Conservation (phyloP, 495 filamentous ascomycete species). For the Glutinoglossum americanum region DNA sequence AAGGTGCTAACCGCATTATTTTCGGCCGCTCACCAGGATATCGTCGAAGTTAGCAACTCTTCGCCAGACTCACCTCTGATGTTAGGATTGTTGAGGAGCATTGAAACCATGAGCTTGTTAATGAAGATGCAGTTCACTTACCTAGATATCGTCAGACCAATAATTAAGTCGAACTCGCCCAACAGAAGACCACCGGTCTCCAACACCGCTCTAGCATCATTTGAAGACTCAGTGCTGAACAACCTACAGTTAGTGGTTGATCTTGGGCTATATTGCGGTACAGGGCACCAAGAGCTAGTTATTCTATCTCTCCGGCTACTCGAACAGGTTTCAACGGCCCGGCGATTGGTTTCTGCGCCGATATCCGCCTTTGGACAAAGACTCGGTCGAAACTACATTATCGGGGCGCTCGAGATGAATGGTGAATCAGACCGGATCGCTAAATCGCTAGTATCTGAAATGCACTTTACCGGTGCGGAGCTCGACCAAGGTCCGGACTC, state of each 20-base stretch:
- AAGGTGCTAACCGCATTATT: constrained; percentile 65
- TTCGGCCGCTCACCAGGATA: constrained; percentile 48
- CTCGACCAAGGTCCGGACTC: constrained; percentile 37
- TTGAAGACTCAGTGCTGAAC: constrained; percentile 79
- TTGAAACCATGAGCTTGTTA: constrained; percentile 62
- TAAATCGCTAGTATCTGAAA: constrained; percentile 39
- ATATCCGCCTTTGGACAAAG: constrained; percentile 11
- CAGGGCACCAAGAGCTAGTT: constrained; percentile 53
- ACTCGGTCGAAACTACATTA: constrained; percentile 50
- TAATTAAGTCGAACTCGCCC: constrained; percentile 36
- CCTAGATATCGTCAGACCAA: constrained; percentile 59
- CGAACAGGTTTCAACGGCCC: constrained; percentile 64
- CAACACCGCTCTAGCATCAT: constrained; percentile 54
- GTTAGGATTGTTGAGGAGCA: constrained; percentile 43
- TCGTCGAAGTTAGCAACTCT: constrained; percentile 40
- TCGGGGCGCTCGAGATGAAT: constrained; percentile 52
- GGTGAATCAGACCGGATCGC: constrained; percentile 48
- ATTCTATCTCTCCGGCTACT: constrained; percentile 57
- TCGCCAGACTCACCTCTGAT: constrained; percentile 53
- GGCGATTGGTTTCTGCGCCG: constrained; percentile 33
- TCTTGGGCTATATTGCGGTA: constrained; percentile 63
- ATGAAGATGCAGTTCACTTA: constrained; percentile 82
- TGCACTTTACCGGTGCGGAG: constrained; percentile 39
- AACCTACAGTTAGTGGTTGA: constrained; percentile 54
- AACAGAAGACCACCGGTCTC: constrained; percentile 28